Base-by-base conservation (phyloP, 768 basidiomycete species). In the Scleroderma citrinum region DNA sequence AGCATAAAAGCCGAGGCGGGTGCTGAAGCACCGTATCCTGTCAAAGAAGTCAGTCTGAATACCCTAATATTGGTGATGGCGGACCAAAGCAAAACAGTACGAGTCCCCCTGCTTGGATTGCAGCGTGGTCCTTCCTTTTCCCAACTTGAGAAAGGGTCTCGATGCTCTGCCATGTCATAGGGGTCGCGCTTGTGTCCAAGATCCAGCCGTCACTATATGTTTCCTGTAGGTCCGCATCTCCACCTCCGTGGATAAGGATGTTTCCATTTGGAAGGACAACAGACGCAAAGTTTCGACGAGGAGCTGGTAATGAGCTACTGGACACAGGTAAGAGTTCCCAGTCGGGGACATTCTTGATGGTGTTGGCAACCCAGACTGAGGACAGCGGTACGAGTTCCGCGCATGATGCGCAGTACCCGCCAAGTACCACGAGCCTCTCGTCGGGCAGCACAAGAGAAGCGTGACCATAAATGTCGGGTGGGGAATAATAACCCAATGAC, bases 31-130 rank as follows among this genome's bases (percentile, higher is more conserved):
- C 64, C 60, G 43, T 68, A 66, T 17, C 65, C 66, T 66, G n/a
- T 21, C 16, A 36, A 19, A 26, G 16, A 77, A 78, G 42, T 60
- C 46, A 57, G 34, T 17, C 37, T 10, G 4, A 37, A 7, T 13
- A 29, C 13, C 51, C 20, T 23, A 44, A 42, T 38, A 8, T 16
- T n/a, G 34, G 26, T 24, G 19, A 45, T 42, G 20, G 67, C 84
- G 56, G 56, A 90, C 89, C 89, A 59, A 85, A 87, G 30, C 83
- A 85, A 63, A 92, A 87, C 10, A 93, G 62, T 19, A 91, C 81
- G 47, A 78, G 72, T 29, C 72, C 69, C 12, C 81, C 83, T 29
- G 76, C 71, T 31, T 72, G 71, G 3, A 85, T 71, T 10, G 86
- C 90, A 54, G 83, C 78, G 62, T 93, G 91, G 63, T 92, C 87